Evolutionary conservation across 2,329 filamentous ascomycete genomes (phyloP).

Genomic region (Drechmeria coniospora): DNA sequence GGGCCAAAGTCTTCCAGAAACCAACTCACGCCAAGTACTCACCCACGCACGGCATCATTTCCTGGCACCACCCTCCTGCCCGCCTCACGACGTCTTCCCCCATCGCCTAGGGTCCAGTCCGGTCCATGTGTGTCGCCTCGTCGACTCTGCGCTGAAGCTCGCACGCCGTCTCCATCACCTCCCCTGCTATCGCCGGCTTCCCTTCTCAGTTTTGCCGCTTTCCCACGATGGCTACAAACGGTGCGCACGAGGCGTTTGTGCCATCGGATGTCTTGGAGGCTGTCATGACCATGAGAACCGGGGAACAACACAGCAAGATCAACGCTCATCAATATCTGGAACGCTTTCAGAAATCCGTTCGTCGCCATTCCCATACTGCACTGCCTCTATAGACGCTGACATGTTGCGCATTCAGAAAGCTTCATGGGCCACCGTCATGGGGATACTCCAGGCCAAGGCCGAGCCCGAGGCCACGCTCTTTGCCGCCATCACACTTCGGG

Average conservation of each 20-base stretch:
- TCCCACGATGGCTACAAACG: slow-evolving; percentile 48
- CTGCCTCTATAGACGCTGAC: neutral
- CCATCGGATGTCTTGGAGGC: slow-evolving; percentile 66
- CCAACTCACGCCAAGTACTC: too few relatives aligned
- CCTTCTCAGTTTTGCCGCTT: slow-evolving; percentile 5
- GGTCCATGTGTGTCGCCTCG: too few relatives aligned
- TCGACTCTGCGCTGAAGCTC: too few relatives aligned
- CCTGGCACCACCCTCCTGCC: too few relatives aligned
- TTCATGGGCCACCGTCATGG: slow-evolving; percentile 80
- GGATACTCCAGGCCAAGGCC: slow-evolving; percentile 68
- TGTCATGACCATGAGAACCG: slow-evolving; percentile 81
- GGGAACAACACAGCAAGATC: slow-evolving; percentile 67
- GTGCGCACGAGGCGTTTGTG: slow-evolving; percentile 55
- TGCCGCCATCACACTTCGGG: slow-evolving; percentile 90
- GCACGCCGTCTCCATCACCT: neutral
- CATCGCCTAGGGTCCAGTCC: too few relatives aligned
- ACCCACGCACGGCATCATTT: too few relatives aligned
- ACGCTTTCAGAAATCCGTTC: slow-evolving; percentile 93
- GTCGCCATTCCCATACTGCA: slow-evolving; percentile 4
- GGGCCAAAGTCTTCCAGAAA: neutral
- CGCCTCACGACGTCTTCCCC: too few relatives aligned
- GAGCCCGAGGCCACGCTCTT: slow-evolving; percentile 83
- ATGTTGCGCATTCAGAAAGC: slow-evolving; percentile 45
- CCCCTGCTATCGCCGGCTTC: neutral
- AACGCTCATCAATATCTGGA: slow-evolving; percentile 85